Evolutionary conservation across 2,329 filamentous ascomycete genomes (phyloP), one percentile per base, ranked within the genome.

Genomic region (Penicillium brasilianum): DNA sequence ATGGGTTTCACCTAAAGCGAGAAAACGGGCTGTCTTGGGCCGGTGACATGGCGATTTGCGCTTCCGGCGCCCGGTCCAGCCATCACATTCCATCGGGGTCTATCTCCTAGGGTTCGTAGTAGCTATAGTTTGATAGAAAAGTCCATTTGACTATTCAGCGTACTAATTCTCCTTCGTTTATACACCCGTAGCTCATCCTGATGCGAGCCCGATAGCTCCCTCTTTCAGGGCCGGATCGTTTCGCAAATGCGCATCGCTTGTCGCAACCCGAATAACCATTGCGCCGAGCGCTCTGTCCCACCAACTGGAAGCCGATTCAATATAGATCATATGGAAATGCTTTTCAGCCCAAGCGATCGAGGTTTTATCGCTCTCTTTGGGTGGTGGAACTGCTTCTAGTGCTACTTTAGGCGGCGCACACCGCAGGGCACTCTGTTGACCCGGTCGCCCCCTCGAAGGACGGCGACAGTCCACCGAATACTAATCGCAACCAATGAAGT

Each of bases 1-100:
- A 73, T 67, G 74, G 25, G 76, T 78, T 78, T 77, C 76, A 77
- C 75, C 72, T 75, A 72, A 76, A 74, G 73, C 73, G 74, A 76
- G 72, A 74, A 74, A 74, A 67, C 67, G 69, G 72, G 61, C 62
- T 64, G 57, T 41, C 60, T 66, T 70, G 69, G 72, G 67, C 69
- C 68, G 67, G 71, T 69, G 70, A 71, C 71, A 74, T 72, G 70
- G 68, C 67, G 67, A 68, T 65, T 69, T 69, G 68, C 71, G 69
- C 68, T 66, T 65, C 66, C 66, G 69, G 67, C 61, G 55, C 60
- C 60, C 64, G 62, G 56, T 58, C 51, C 55, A 60, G 59, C 57
- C 66, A 66, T 64, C 67, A 66, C 60, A 60, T 67, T 61, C 63
- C 60, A 58, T 55, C 49, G 49, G 43, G 43, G 13, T 14, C 61